phyloP scores from a whole-genome alignment of 345 rosid genomes.

The Lepidium africanum region DNA sequence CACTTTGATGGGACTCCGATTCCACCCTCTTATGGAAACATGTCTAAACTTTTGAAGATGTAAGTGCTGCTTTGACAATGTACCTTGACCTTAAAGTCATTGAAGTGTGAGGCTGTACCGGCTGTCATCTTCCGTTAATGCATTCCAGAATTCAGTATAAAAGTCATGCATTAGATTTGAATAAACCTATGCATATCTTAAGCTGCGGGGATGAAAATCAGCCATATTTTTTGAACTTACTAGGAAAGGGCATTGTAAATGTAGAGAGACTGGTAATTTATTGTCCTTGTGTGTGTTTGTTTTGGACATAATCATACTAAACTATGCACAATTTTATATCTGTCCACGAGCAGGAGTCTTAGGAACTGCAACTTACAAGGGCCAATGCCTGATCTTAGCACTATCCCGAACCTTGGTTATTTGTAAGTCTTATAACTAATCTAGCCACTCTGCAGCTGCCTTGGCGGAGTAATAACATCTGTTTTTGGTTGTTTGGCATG shows the following conservation, averaged over 20 bases:
- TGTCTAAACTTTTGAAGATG: slow-evolving; percentile 79
- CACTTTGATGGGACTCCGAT: slow-evolving; percentile 66
- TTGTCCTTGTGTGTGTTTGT: neutral
- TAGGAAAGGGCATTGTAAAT: neutral
- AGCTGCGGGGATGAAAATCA: neutral
- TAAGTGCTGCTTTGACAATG: slow-evolving; percentile 38
- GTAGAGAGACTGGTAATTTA: neutral
- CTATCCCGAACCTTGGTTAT: slow-evolving; percentile 66
- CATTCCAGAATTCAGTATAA: neutral
- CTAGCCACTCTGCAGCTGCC: neutral
- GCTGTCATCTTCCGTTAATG: neutral
- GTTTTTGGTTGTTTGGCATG: slow-evolving; percentile 4
- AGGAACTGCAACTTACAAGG: slow-evolving; percentile 89
- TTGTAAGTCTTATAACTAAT: slow-evolving; percentile 45
- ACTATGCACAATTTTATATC: neutral
- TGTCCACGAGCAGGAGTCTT: slow-evolving; percentile 59
- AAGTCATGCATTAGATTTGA: neutral
- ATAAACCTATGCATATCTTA: neutral
- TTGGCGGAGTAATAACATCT: neutral
- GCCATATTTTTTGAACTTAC: neutral
- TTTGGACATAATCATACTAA: neutral
- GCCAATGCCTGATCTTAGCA: slow-evolving; percentile 77
- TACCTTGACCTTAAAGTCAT: neutral
- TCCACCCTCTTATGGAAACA: slow-evolving; percentile 63
- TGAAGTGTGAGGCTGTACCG: neutral